Base-by-base conservation (phyloP, 345 rosid genomes). In the Luvunga scandens region DNA sequence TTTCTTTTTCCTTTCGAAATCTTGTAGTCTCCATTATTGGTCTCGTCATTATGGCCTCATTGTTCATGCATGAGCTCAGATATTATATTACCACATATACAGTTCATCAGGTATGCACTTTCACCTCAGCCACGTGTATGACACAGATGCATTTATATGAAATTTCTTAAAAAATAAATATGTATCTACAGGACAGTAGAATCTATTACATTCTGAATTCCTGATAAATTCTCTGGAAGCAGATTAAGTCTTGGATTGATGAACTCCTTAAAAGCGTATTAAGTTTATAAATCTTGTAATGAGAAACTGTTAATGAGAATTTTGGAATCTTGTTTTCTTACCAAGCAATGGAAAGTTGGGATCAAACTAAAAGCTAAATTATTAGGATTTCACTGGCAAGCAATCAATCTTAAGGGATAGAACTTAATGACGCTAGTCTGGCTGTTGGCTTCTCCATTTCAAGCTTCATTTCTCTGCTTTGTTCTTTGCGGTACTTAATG, bases 31-130 rank as follows among this genome's bases (percentile, higher is more conserved):
- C 99, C 5, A 72, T 94, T 67, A 82, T 93, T 76, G 99, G 98
- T 71, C 87, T 97, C 13, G 55, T 87, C 74, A 87, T 94, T 78
- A 94, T 97, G 98, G 98, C 88, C 39, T 82, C 92, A 18, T 83
- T 97, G 85, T 97, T 97, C 89, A 72, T 90, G 86, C 98, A 93
- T 57, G 99, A 97, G 91, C 92, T 94, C 65, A 79, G 88, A 61
- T 97, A 93, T 85, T 97, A 91, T 87, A 86, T 97, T 50, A 81
- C 90, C 45, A 91, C 93, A 0, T 91, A 90, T 75, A 91, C 94
- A 0, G 94, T 97, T 60, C 97, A 97, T 83, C 93, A 97, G 99
- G 98, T 97, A 77, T 74, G 83, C 24, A 0, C 66, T 69, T 61
- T 69, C 39, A 57, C 6, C 33, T 70, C 14, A 48, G 31, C 22